phyloP scores from a whole-genome alignment of 257 asterid species.

The Solanum paucissectum region DNA sequence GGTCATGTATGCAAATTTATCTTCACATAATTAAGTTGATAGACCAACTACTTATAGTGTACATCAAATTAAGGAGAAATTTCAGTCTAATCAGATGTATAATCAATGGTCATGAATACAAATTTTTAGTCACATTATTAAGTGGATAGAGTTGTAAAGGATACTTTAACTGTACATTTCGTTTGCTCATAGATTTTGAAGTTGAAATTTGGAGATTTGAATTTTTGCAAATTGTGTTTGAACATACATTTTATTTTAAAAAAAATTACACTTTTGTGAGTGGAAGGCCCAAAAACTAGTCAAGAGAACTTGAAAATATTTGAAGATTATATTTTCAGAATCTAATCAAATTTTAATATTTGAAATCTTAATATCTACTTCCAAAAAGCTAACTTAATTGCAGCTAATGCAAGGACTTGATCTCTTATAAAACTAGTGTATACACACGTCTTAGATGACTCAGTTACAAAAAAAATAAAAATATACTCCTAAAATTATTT shows the following conservation, averaged over 20 bases:
- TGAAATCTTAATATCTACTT: no score
- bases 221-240: no score
- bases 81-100: background rate
- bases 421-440: background rate
- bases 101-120: background rate
- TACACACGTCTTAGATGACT: background rate
- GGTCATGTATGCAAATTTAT: background rate
- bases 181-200: background rate
- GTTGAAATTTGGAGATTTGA: background rate
- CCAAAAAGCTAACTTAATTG: background rate
- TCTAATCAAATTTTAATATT: background rate
- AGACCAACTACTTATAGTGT: background rate
- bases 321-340: background rate
- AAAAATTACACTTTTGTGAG: background rate
- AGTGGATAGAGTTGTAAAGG: background rate
- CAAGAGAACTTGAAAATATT: no score
- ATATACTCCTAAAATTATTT: no score
- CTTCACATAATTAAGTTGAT: background rate
- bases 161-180: background rate
- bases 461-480: background rate
- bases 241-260: background rate
- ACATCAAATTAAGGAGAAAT: background rate
- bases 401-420: background rate
- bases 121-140: background rate
- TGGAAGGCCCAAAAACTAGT: background rate